These are phyloP conservation scores for Botrytis byssoidea DNA, from an alignment of 2,329 filamentous ascomycete genomes.

Conservation along the genomic window DNA sequence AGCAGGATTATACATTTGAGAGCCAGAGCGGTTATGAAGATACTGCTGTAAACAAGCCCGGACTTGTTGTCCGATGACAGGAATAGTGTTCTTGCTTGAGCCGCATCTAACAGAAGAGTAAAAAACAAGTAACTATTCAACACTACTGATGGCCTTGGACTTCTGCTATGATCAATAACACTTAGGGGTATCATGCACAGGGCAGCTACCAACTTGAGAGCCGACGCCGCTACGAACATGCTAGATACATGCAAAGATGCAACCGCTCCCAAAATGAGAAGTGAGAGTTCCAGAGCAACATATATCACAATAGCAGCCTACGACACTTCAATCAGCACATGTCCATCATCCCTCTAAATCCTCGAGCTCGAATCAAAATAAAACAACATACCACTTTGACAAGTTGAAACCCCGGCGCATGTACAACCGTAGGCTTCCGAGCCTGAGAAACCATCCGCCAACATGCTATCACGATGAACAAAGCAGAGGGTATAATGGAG, in stretches of 20 bases:
- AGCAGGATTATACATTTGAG: slow-evolving; percentile 24
- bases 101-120: slow-evolving; percentile 22
- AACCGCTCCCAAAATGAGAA: not conserved
- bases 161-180: slow-evolving; percentile 23
- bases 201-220: not conserved
- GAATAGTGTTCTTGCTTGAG: slow-evolving; percentile 25
- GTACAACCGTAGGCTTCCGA: slow-evolving; percentile 38
- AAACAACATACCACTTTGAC: slow-evolving; percentile 35
- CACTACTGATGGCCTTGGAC: slow-evolving; percentile 23
- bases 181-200: slow-evolving; percentile 11
- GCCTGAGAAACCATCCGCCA: slow-evolving; percentile 36
- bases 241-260: slow-evolving; percentile 15
- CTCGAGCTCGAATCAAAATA: not conserved
- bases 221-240: slow-evolving; percentile 33
- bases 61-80: slow-evolving; percentile 5
- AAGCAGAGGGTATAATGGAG: slow-evolving; percentile 36
- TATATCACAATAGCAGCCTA: slow-evolving; percentile 22
- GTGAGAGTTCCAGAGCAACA: not conserved
- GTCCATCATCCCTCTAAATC: slow-evolving; percentile 4
- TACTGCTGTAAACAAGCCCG: slow-evolving; percentile 27
- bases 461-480: slow-evolving; percentile 38
- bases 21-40: slow-evolving; percentile 18
- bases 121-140: slow-evolving; percentile 25
- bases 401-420: slow-evolving; percentile 35
- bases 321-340: slow-evolving; percentile 26